phyloP scores from a whole-genome alignment of 2,329 filamentous ascomycete genomes.

The Tolypocladium tundrense region DNA sequence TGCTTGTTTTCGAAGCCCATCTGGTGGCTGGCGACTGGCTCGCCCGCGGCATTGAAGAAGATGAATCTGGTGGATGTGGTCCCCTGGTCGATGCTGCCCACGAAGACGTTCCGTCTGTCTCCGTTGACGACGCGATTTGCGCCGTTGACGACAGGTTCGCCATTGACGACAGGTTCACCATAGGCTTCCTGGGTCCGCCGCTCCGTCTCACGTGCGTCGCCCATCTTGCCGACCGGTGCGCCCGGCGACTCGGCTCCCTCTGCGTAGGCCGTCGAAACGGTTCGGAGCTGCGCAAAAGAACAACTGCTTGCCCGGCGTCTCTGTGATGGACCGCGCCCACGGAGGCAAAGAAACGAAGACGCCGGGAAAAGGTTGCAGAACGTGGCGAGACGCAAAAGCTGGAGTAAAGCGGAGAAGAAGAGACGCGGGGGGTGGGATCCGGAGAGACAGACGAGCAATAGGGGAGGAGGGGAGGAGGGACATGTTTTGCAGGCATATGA shows the following conservation, averaged over 20 bases:
- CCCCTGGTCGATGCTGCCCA: conserved; percentile 84
- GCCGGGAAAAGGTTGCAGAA: not conserved
- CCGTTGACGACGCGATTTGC: not conserved
- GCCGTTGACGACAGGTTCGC: not conserved
- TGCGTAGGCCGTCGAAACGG: not conserved
- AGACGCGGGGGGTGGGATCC: not conserved
- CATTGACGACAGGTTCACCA: not conserved
- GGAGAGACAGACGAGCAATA: not conserved
- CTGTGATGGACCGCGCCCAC: not conserved
- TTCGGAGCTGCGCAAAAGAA: no score
- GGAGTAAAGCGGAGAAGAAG: not conserved
- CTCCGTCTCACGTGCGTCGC: not conserved
- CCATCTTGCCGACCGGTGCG: not conserved
- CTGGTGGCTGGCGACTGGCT: conserved; percentile 73
- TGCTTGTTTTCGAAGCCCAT: conserved; percentile 80
- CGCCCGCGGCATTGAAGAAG: conserved; percentile 73
- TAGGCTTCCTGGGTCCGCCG: not conserved
- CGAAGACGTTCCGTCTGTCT: conserved; percentile 44
- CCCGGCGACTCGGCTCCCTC: not conserved
- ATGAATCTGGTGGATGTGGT: conserved; percentile 85
- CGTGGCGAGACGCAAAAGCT: not conserved
- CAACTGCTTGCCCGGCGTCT: not conserved
- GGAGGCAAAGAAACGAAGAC: not conserved
- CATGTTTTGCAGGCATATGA: not conserved
- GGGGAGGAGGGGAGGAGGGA: not conserved